Conservation (phyloP, 352 stramenopile species). For the Pythium oligandrum region DNA sequence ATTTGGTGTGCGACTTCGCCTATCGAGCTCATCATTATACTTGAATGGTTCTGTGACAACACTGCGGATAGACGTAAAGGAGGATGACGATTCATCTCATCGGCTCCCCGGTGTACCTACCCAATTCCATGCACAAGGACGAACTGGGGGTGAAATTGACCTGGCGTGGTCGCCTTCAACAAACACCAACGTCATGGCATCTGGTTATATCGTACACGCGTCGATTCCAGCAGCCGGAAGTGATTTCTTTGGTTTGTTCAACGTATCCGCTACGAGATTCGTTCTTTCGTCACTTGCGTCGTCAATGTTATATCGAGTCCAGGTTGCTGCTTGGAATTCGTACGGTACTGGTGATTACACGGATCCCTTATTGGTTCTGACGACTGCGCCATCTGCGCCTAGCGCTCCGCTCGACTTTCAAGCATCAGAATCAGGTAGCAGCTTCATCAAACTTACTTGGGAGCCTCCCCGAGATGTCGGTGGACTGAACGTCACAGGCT, state of each 20-base stretch:
- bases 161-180: slow-evolving; percentile 22
- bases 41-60: slow-evolving; percentile 15
- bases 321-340: slow-evolving; percentile 44
- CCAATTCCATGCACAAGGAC: slow-evolving; percentile 7
- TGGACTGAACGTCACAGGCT: slow-evolving; percentile 25
- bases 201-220: slow-evolving; percentile 39
- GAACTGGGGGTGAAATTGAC: slow-evolving; percentile 47
- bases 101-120: slow-evolving; percentile 18
- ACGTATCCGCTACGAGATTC: slow-evolving; percentile 12
- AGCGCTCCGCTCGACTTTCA: slow-evolving; percentile 21
- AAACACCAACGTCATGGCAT: background rate
- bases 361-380: slow-evolving; percentile 15
- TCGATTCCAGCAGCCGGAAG: slow-evolving; percentile 5
- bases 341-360: slow-evolving; percentile 41
- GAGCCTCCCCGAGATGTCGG: slow-evolving; percentile 28
- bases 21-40: background rate
- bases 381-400: slow-evolving; percentile 25
- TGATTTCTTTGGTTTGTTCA: slow-evolving; percentile 8
- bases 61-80: slow-evolving; percentile 28
- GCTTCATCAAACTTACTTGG: slow-evolving; percentile 30
- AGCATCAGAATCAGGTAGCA: slow-evolving; percentile 6
- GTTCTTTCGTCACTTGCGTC: slow-evolving; percentile 32
- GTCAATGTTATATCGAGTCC: slow-evolving; percentile 24
- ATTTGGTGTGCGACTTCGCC: slow-evolving; percentile 37
- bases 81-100: slow-evolving; percentile 39